Evolutionary conservation across 202 grass and related monocot species (phyloP).

Genomic region (Digitaria exilis): DNA sequence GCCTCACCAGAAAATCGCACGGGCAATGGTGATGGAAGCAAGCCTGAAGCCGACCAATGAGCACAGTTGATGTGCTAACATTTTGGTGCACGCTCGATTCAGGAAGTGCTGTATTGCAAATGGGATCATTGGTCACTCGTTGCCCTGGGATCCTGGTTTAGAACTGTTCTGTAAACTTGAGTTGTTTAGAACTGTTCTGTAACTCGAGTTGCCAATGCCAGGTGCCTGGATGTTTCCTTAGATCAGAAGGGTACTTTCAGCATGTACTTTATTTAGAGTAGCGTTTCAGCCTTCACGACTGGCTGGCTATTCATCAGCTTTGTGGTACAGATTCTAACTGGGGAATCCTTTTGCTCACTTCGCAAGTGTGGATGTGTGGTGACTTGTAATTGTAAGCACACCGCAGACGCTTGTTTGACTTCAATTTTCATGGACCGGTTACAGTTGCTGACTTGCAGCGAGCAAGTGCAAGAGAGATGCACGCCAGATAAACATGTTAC

Average conservation of each 20-base stretch:
- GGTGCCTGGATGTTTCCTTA: conserved; percentile 9
- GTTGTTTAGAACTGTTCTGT: conserved; percentile 37
- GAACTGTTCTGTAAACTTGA: too few species aligned
- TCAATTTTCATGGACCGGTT: background rate
- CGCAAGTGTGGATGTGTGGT: background rate
- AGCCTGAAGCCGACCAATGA: conserved; percentile 31
- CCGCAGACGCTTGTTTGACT: background rate
- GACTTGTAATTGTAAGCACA: background rate
- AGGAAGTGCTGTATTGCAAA: conserved; percentile 18
- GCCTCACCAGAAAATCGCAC: conserved; percentile 50
- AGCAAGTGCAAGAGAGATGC: background rate
- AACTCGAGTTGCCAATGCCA: background rate
- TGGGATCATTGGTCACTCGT: background rate
- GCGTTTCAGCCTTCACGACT: background rate
- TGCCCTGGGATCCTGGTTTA: conserved; percentile 12
- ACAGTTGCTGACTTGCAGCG: too few species aligned
- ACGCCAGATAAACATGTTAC: background rate
- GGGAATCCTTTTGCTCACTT: conserved; percentile 2
- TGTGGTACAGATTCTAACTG: conserved; percentile 19
- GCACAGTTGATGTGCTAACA: conserved; percentile 10
- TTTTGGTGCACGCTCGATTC: conserved; percentile 17
- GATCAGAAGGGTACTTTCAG: background rate
- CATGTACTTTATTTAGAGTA: conserved; percentile 20
- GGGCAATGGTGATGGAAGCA: conserved; percentile 40
- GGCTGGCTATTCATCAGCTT: background rate